Evolutionary conservation across 495 filamentous ascomycete species (phyloP), one percentile per base, ranked within the genome.

Genomic region (Aspergillus hancockii): DNA sequence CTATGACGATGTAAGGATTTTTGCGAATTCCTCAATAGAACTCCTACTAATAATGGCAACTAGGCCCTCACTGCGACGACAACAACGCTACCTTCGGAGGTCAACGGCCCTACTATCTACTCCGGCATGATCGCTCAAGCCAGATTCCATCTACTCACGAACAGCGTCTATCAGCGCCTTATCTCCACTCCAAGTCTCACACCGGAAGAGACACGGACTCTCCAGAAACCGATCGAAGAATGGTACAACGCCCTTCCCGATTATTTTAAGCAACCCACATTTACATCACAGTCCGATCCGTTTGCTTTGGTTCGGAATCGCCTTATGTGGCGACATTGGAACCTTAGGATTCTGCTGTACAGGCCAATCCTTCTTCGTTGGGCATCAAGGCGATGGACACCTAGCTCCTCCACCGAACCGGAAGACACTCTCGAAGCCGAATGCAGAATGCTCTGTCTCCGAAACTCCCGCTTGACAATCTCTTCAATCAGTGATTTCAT

Each of bases 331-430:
- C 70, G 81, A 41, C 75, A 78, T 47, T 78, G 79, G 70, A 82
- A 84, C 51, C 65, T 84, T 51, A 69, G 78, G 22, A 81, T 81
- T 56, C 71, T 84, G 19, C 75, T 83, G 16, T 79, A 81, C 58
- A 75, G 81, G 22, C 80, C 81, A 0, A 77, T 84, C 28, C 68
- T 84, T 10, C 72, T 84, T 13, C 75, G 79, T 14, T 79, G 77
- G 71, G 77, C 76, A 22, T 70, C 78, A 8, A 71, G 73, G 57
- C 63, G 71, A 52, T 78, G 75, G 75, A 73, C 69, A 31, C 72
- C 73, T 8, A 69, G 60, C n/a, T 67, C 72, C 2, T 62, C 73
- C 13, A 54, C 56, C 30, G 66, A 74, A 31, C 60, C 57, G 8
- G 77, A 78, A 62, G 75, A 79, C 41, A 75, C 71, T 10, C 67